Evolutionary conservation across 768 basidiomycete genomes (phyloP), one percentile per base, ranked within the genome.

Genomic region (Imleria badia): DNA sequence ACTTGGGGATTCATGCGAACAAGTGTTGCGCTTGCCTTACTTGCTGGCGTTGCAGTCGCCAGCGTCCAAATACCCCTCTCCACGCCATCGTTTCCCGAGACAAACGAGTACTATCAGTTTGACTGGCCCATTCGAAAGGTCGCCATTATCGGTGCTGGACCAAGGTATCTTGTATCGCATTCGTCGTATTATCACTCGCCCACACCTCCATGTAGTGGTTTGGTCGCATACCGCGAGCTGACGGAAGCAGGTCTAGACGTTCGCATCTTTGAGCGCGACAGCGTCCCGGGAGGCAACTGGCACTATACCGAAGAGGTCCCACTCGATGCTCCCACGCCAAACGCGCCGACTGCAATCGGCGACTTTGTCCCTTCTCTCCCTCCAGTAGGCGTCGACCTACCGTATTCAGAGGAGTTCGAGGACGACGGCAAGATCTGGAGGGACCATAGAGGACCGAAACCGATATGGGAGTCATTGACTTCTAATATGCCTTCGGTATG

Each of bases 291-390:
- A 3, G 55, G 61, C 1, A 52, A 40, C 39, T 63, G 61, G 54
- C 55, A 63, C 43, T 54, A 63, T 36, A 59, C 61, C 2, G 61
- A 62, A 44, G 61, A 59, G 15, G 14, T 48, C 6, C 44, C 62
- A 0, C 48, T 49, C 13, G 49, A 63, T 30, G 61, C 61, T 0
- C 51, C 61, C 1, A 45, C 49, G 1, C 61, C 61, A 1, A 60
- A 63, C 2, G 54, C 20, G 0, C 61, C 58, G 5, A 0, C 17
- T 14, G 14, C 49, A 6, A 29, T 56, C 1, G 40, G 38, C 1
- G 62, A 63, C 29, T 62, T 59, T 14, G 39, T 55, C 10, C 60
- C 56, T 14, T 59, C 50, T 15, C 38, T 63, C 33, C 50, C 57
- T 14, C 57, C 54, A 7, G 14, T 14, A 7, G 22, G n/a, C 10